A percentile compares a stretch with the other conserved stretches of the same genome.
Evolutionary conservation across 1,284 basidiomycete genomes (phyloP).

Genomic region (Cryptococcus sp.): DNA sequence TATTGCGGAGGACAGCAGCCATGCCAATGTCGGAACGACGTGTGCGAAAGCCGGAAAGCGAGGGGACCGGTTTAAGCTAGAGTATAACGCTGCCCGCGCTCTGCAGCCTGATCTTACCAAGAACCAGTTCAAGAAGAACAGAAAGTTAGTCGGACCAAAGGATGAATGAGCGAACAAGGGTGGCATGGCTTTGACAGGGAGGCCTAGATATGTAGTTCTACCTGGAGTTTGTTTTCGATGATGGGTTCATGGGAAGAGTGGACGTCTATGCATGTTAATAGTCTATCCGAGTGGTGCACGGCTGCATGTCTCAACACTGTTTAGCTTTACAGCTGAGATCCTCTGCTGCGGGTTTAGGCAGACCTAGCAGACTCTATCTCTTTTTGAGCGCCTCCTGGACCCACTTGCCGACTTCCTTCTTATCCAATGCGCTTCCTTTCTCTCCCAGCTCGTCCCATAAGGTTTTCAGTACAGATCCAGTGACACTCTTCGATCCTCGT

Average conservation of each 20-base stretch:
- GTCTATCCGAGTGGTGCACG: too few species aligned
- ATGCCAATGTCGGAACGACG: too few species aligned
- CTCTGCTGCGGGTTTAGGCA: too few species aligned
- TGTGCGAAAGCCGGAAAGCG: too few species aligned
- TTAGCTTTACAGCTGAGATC: too few species aligned
- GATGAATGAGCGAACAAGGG: too few species aligned
- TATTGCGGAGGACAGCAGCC: too few species aligned
- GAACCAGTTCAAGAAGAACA: not conserved
- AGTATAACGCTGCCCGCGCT: slow-evolving; percentile 1
- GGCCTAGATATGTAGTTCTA: not conserved
- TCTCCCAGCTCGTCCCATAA: slow-evolving; percentile 49
- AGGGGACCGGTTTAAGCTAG: not conserved
- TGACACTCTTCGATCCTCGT: slow-evolving; percentile 30
- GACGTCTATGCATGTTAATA: too few species aligned
- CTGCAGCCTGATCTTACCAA: not conserved
- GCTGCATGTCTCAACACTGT: too few species aligned
- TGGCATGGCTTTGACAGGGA: not conserved
- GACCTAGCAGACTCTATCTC: too few species aligned
- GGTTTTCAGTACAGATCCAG: slow-evolving; percentile 41
- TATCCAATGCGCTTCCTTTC: slow-evolving; percentile 38
- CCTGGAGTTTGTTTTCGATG: not conserved
- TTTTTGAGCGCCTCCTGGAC: slow-evolving; percentile 40
- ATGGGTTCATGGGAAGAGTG: too few species aligned
- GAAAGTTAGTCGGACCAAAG: not conserved
- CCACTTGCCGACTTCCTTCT: slow-evolving; percentile 46